Conservation (phyloP, 805 yeast species). For the Schizosaccharomyces cryophilus region DNA sequence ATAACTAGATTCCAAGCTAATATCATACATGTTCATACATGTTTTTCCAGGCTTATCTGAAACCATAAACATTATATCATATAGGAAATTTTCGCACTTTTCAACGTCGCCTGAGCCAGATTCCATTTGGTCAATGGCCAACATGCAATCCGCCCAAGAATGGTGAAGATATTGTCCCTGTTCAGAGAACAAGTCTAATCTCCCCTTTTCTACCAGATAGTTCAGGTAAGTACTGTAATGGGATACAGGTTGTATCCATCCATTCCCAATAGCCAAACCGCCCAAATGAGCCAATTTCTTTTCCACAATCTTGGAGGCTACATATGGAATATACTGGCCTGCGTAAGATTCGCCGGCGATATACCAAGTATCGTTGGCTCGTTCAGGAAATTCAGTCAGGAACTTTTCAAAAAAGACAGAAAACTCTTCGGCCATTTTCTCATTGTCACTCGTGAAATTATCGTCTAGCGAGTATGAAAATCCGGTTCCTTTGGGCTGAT, state of each 20-base stretch:
- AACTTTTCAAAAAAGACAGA: conserved; percentile 40
- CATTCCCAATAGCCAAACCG: conserved; percentile 68
- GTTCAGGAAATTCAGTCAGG: conserved; percentile 50
- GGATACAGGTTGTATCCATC: conserved; percentile 74
- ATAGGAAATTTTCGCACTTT: conserved; percentile 4
- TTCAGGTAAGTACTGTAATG: conserved; percentile 68
- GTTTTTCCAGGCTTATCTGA: conserved; percentile 9
- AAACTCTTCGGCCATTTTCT: conserved; percentile 37
- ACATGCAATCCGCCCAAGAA: conserved; percentile 6
- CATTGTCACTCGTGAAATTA: conserved; percentile 16
- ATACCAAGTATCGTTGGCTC: conserved; percentile 28
- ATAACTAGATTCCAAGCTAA: conserved; percentile 38
- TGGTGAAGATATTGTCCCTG: conserved; percentile 11
- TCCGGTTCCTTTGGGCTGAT: conserved; percentile 91
- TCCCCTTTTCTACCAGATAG: conserved; percentile 32
- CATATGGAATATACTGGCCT: conserved; percentile 84
- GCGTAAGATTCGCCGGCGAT: conserved; percentile 93
- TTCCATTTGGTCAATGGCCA: conserved; percentile 7
- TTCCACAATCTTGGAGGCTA: conserved; percentile 37
- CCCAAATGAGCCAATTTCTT: conserved; percentile 23
- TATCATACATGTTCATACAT: conserved; percentile 71
- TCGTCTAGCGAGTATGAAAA: conserved; percentile 34
- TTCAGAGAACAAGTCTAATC: conserved; percentile 19
- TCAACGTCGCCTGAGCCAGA: conserved; percentile 5
- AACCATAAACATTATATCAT: not conserved